Evolutionary conservation across 768 basidiomycete genomes (phyloP).

Genomic region (Melanogaster broomeanus): DNA sequence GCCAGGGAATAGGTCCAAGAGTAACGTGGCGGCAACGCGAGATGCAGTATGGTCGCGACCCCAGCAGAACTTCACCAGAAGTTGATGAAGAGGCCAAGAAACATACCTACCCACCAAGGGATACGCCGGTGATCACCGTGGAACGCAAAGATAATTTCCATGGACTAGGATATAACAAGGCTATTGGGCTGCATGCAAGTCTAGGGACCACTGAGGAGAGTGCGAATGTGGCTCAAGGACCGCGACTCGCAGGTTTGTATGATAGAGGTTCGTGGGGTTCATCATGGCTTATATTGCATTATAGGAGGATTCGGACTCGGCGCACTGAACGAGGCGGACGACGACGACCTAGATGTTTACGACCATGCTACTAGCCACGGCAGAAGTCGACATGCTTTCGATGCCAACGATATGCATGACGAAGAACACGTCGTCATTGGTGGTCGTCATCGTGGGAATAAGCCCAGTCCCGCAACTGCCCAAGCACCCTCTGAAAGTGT

Average conservation of each 20-base stretch:
- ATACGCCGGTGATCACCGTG: constrained; percentile 64
- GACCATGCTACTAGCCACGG: constrained; percentile 44
- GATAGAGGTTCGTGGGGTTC: background rate
- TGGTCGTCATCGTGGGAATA: constrained; percentile 15
- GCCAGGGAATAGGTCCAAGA: constrained; percentile 92
- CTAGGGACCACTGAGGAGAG: constrained; percentile 41
- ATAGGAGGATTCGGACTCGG: constrained; percentile 87
- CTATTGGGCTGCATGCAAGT: constrained; percentile 60
- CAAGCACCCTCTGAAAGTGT: constrained; percentile 10
- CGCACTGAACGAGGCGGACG: constrained; percentile 90
- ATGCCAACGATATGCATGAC: constrained; percentile 62
- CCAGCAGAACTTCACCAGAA: constrained; percentile 40
- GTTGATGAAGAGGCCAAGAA: constrained; percentile 83
- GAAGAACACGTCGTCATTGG: constrained; percentile 55
- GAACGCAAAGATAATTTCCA: constrained; percentile 73
- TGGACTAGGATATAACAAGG: constrained; percentile 81
- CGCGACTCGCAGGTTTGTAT: constrained; percentile 57
- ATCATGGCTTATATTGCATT: constrained; percentile 5
- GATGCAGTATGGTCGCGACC: constrained; percentile 61
- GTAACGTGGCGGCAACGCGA: constrained; percentile 75
- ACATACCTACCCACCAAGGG: constrained; percentile 84
- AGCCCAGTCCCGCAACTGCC: constrained; percentile 6
- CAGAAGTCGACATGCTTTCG: constrained; percentile 62
- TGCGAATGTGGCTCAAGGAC: constrained; percentile 38
- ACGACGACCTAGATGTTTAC: constrained; percentile 88